Base-by-base conservation (phyloP, 2,329 filamentous ascomycete genomes). In the Pestalotiopsis sp. region DNA sequence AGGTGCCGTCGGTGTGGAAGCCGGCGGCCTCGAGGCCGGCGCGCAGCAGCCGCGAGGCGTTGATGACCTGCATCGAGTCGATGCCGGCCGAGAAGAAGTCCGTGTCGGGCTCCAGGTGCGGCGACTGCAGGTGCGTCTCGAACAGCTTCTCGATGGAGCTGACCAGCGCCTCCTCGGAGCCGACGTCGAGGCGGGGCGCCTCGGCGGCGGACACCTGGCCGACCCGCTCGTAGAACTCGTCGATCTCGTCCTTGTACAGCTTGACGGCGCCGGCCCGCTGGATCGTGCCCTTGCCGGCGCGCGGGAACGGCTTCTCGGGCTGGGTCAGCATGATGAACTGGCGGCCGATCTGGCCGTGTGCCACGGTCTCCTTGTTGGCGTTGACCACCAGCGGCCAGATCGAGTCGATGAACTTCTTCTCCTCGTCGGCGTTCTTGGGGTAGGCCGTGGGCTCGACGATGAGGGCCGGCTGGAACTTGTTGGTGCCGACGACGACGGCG, bases 241-340 rank as follows among this genome's bases (percentile, higher is more conserved):
- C 78, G 25, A 86, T 84, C 67, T 84, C 81, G 0, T 79, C 74
- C 27, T 79, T 74, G 69, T 86, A 87, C 41, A 82, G 64, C 57
- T 78, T 80, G 1, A 82, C 57, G 0, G 83, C 81, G 1, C 67
- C 71, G 0, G 76, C 71, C n/a, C 83, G 79, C 73, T 83, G 83
- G 5, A 87, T 72, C 0, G 82, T 83, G 1, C 84, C 84, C 72
- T 87, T 87, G 1, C 79, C 77, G 0, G 84, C 79, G 2, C 81
- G 78, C 0, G 76, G 72, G 66, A 87, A 84, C 0, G 84, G 83
- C 71, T 81, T 84, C 9, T 77, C 71, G 0, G 81, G 78, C 9
- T 78, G 76, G 0, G 83, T 76, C 3, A 87, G 23, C 0, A 72
- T 71, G 31, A 86, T 73, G 49, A 84, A 76, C 11, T 82, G 74